Conservation (phyloP, 305 asterid genomes). For the Solanum hybrid region DNA sequence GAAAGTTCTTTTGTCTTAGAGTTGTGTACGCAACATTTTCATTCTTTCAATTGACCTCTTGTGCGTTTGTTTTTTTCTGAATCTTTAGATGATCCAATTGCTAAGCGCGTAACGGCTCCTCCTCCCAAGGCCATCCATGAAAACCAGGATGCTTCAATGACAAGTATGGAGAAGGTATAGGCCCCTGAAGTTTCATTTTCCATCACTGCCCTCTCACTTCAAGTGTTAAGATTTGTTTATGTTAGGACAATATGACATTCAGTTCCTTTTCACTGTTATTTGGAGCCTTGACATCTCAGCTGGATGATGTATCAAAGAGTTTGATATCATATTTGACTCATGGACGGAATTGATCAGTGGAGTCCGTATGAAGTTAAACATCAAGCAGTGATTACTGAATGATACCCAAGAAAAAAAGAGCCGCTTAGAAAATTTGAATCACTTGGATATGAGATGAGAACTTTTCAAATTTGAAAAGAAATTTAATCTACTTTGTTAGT, state of each 20-base stretch:
- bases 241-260: background rate
- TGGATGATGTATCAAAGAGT: background rate
- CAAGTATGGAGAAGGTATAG: constrained; percentile 14
- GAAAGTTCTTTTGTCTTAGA: background rate
- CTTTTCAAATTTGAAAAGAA: background rate
- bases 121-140: constrained; percentile 39
- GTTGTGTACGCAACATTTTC: background rate
- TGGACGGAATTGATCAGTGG: background rate
- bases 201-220: background rate
- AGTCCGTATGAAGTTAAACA: background rate
- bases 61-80: constrained; percentile 2
- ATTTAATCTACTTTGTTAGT: background rate
- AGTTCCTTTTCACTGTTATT: background rate
- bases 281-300: background rate
- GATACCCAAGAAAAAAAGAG: background rate
- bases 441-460: background rate
- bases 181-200: background rate
- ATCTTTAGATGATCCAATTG: constrained; percentile 76
- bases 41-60: background rate
- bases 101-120: constrained; percentile 37
- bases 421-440: background rate
- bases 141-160: constrained; percentile 20
- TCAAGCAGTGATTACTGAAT: background rate
- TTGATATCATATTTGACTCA: background rate
- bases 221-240: background rate